Evolutionary conservation across 208 protist species (phyloP).

Genomic region (Balamuthia mandrillaris): DNA sequence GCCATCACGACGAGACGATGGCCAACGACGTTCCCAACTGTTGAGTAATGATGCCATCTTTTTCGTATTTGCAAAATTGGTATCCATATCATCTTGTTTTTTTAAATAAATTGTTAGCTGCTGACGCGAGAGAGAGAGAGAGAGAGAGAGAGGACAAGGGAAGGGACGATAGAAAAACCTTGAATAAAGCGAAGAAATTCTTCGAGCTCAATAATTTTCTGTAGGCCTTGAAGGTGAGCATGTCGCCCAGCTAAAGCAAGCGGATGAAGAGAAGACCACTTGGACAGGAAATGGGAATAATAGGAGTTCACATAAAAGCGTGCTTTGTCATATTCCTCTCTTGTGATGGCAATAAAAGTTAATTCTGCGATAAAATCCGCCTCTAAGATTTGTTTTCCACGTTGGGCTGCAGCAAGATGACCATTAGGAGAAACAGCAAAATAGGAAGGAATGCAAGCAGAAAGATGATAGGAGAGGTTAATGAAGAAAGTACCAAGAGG

Average conservation of each 20-base stretch:
- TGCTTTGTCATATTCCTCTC: constrained; percentile 51
- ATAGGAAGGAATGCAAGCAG: too few relatives aligned
- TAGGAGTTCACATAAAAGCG: constrained; percentile 56
- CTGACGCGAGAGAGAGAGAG: not conserved
- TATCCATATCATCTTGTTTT: not conserved
- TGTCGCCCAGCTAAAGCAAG: constrained; percentile 49
- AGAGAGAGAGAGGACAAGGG: not conserved
- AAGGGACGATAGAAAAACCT: too few relatives aligned
- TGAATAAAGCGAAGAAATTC: constrained; percentile 62
- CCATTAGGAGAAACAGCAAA: too few relatives aligned
- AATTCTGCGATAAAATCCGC: constrained; percentile 48
- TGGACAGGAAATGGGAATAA: constrained; percentile 55
- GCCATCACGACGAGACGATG: constrained; percentile 43
- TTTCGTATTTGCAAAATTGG: not conserved
- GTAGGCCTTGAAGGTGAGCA: constrained; percentile 59
- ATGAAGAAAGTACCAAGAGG: not conserved
- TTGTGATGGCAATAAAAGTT: constrained; percentile 45
- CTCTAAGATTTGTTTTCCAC: constrained; percentile 15
- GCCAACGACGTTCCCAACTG: constrained; percentile 16
- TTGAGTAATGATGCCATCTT: not conserved
- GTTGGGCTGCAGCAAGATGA: too few relatives aligned
- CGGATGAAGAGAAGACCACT: constrained; percentile 63
- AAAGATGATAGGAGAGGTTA: not conserved
- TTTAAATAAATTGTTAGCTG: not conserved
- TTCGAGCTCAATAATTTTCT: constrained; percentile 66